These are phyloP conservation scores for Tripterygium wilfordii DNA, from an alignment of 177 flowering plant genomes.

Conservation along the genomic window DNA sequence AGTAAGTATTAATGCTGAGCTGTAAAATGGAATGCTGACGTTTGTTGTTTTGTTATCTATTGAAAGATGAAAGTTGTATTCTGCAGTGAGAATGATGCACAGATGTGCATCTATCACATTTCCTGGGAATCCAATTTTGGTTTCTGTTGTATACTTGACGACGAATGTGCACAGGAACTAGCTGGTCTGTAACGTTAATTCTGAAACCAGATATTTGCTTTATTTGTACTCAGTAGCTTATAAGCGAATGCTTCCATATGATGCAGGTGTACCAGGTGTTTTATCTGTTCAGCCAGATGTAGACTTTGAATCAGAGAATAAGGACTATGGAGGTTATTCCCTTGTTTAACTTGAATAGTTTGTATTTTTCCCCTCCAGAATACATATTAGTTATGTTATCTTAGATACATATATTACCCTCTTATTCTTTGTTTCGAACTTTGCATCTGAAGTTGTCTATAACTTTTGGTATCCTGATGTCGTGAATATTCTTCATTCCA, in stretches of 20 bases:
- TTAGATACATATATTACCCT: too few species aligned
- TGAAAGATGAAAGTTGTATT: neutral
- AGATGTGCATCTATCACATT: slow-evolving; percentile 84
- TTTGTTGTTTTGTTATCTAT: too few species aligned
- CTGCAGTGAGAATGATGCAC: slow-evolving; percentile 81
- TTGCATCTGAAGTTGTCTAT: too few species aligned
- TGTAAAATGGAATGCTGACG: neutral
- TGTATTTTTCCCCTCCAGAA: too few species aligned
- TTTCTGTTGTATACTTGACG: slow-evolving; percentile 84
- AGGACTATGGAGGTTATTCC: slow-evolving; percentile 72
- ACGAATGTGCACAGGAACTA: slow-evolving; percentile 62
- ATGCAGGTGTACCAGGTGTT: slow-evolving; percentile 84
- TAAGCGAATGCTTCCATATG: slow-evolving; percentile 3
- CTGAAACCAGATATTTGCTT: neutral
- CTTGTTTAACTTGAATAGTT: slow-evolving; percentile 2
- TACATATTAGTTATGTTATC: too few species aligned
- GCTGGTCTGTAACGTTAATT: slow-evolving; percentile 43
- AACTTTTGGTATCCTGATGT: too few species aligned
- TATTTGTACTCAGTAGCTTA: neutral
- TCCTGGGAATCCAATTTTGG: slow-evolving; percentile 79
- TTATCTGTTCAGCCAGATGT: slow-evolving; percentile 60
- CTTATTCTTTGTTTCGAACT: too few species aligned
- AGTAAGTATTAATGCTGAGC: slow-evolving; percentile 42
- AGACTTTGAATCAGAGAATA: slow-evolving; percentile 54
- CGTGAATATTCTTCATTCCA: neutral